Conservation (phyloP, 2,329 filamentous ascomycete genomes). For the Endothia cerciana region DNA sequence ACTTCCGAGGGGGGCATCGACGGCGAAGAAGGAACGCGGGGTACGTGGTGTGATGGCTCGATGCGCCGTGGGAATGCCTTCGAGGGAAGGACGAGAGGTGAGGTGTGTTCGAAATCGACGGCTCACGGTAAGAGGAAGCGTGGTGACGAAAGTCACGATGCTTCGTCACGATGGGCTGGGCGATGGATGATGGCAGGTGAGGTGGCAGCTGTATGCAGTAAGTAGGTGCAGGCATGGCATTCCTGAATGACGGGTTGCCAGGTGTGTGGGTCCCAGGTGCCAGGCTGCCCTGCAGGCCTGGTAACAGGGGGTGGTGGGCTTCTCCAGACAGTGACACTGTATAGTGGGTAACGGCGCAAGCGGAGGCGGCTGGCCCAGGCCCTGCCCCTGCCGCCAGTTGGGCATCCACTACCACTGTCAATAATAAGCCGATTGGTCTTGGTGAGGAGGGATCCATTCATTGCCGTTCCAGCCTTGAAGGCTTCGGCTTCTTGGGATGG, state of each 20-base stretch:
- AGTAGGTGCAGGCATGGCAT: constrained; percentile 1
- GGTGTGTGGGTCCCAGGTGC: not conserved
- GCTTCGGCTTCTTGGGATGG: too few species aligned
- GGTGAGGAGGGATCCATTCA: too few species aligned
- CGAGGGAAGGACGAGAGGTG: not conserved
- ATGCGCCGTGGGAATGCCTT: not conserved
- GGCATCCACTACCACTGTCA: not conserved
- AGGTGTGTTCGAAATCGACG: not conserved
- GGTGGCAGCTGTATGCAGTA: constrained; percentile 2
- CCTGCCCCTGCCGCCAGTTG: not conserved
- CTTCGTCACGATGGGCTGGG: not conserved
- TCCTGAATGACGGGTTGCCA: not conserved
- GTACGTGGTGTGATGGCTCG: not conserved
- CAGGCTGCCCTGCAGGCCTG: constrained; percentile 1
- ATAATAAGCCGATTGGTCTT: not conserved
- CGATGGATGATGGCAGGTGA: not conserved
- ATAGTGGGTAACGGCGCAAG: too few species aligned
- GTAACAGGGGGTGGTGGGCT: not conserved
- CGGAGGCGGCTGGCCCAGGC: not conserved
- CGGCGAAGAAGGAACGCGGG: not conserved
- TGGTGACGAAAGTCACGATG: not conserved
- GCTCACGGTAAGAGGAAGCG: not conserved
- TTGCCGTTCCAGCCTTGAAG: too few species aligned
- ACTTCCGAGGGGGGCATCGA: not conserved
- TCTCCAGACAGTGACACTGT: too few species aligned